Base-by-base conservation (phyloP, 768 basidiomycete species). In the Paxillus involutus region DNA sequence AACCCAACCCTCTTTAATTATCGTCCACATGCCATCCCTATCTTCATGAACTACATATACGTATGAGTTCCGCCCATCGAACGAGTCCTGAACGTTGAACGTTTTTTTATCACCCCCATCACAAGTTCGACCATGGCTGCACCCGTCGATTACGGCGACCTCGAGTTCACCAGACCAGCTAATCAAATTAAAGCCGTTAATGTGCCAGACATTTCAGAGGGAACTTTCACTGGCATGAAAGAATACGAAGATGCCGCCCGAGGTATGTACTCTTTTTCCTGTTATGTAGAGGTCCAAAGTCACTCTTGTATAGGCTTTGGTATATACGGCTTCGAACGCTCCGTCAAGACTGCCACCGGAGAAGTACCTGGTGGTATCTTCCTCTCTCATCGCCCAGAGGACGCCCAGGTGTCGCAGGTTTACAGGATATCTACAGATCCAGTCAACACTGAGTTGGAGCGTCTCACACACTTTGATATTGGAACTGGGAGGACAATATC, bases 401-500 rank as follows among this genome's bases (percentile, higher is more conserved):
- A 73, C 55, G 69, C 71, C 8, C 75, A 74, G 33, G 72, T 77
- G 44, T 52, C 63, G 4, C 73, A 77, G 49, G 54, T 73, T 33
- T 77, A 68, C 51, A 66, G 70, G 41, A 68, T 77, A 26, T 61
- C 71, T 2, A 51, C 62, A 6, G 62, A 72, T 33, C 56, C 73
- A 1, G 35, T 52, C 24, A 55, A 58, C 26, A 57, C 56, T 13
- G 62, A 62, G n/a, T 52, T 73, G 14, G 64, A 71, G 24, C 66
- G 75, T 40, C 59, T 77, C 61, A 75, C 75, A 2, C 56, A 75
- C 61, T 77, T 77, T 51, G 64, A 77, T 49, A 56, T 75, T n/a
- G 71, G 68, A 32, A 64, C 69, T 1, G 75, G 76, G 7, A 63
- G 76, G 16, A 71, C 59, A 8, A 70, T 77, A 53, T 59, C 59